Base-by-base conservation (phyloP, 495 filamentous ascomycete species). In the Talaromyces wortmannii region DNA sequence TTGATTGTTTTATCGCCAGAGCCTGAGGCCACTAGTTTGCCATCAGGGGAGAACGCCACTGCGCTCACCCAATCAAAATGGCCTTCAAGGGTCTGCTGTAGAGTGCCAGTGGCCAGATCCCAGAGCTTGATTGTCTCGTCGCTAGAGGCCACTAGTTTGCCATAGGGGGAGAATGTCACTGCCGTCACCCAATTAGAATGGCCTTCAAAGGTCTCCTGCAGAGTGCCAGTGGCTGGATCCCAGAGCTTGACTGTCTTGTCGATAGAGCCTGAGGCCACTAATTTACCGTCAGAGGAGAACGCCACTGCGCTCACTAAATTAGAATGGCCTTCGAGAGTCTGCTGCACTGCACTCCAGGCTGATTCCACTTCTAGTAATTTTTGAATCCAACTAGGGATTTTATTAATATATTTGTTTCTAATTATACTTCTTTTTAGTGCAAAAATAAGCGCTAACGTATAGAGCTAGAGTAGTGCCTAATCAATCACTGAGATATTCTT, bases 201-300 rank as follows among this genome's bases (percentile, higher is more conserved):
- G 47, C 51, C 57, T 18, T 57, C 42, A 15, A 63, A 56, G 13
- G 56, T 66, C 29, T 57, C 36, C 40, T 50, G n/a, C n/a, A n/a
- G n/a, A n/a, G n/a, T n/a, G n/a, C n/a, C n/a, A n/a, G n/a, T n/a
- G n/a, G n/a, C n/a, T 16, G 62, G 12, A 61, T 75, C 60, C 69
- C 67, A 74, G 40, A 74, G 57, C 58, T 59, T 60, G 50, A 75
- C 57, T 10, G 59, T 68, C 3, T 56, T 53, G 46, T 61, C 57
- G n/a, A n/a, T n/a, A n/a, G n/a, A n/a, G n/a, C n/a, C n/a, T n/a
- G n/a, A n/a, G n/a, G n/a, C n/a, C n/a, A 31, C 11, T 12, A 31
- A 52, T 45, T 55, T 23, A 15, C 52, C 32, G 33, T 59, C 50
- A 13, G 57, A 52, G 18, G 59, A 61, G 52, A 52, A 61, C 23